Conservation (phyloP, 345 rosid species). For the Toxicodendron radicans region DNA sequence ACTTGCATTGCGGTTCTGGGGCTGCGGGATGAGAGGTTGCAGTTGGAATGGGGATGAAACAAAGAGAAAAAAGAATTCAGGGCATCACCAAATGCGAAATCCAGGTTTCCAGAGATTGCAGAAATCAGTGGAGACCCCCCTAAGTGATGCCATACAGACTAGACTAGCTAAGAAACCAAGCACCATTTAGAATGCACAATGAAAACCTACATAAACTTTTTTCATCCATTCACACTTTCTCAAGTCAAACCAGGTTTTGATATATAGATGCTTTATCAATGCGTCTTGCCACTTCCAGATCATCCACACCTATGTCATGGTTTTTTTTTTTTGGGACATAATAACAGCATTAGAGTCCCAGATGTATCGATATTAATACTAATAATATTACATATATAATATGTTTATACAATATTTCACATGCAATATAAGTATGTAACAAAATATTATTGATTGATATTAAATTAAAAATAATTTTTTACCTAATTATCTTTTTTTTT, state of each 20-base stretch:
- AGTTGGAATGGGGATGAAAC: no score
- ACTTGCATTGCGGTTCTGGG: no score
- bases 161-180: not conserved
- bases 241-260: not conserved
- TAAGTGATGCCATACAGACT: not conserved
- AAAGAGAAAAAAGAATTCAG: constrained; percentile 11
- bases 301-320: constrained; percentile 83
- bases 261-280: constrained; percentile 27
- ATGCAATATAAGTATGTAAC: no score
- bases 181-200: constrained; percentile 18
- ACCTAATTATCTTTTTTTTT: no score
- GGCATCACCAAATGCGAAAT: not conserved
- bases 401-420: no score
- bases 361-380: no score
- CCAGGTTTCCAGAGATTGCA: not conserved
- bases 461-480: no score
- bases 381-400: no score
- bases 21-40: no score
- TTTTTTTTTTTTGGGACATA: no score
- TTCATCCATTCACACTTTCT: constrained; percentile 1
- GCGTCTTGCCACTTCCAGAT: constrained; percentile 59
- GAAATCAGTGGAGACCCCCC: not conserved
- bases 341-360: no score
- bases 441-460: no score
- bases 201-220: not conserved